Conservation (phyloP, 2,329 filamentous ascomycete species). For the Phialophora verrucosa region DNA sequence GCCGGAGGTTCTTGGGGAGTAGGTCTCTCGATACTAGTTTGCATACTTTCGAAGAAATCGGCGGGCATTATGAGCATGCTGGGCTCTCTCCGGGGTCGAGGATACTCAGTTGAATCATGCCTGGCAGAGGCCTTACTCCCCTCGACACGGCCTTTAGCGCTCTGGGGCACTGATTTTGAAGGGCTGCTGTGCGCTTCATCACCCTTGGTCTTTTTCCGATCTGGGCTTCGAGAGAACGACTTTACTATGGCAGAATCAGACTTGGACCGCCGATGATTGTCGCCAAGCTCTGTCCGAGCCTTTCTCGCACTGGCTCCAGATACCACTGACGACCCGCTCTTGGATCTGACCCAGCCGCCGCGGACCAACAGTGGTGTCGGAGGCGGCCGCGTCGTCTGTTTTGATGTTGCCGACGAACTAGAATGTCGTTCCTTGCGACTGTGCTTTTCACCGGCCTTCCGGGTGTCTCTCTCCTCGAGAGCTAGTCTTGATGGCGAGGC, state of each 20-base stretch:
- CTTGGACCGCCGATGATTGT: conserved; percentile 21
- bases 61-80: conserved; percentile 36
- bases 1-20: conserved; percentile 6
- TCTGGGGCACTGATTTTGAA: neutral
- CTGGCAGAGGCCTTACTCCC: neutral
- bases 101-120: conserved; percentile 2
- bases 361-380: conserved; percentile 27
- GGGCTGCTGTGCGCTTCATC: neutral
- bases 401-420: conserved; percentile 13
- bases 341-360: conserved; percentile 38
- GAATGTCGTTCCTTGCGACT: conserved; percentile 23
- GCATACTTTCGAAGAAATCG: conserved; percentile 29
- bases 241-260: conserved; percentile 19
- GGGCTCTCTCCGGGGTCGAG: conserved; percentile 23
- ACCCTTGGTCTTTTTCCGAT: conserved; percentile 8
- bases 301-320: conserved; percentile 28
- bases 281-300: conserved; percentile 15
- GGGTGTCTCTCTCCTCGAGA: conserved; percentile 15
- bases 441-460: conserved; percentile 4
- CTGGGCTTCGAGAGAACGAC: conserved; percentile 3
- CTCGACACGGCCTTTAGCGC: neutral
- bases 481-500: conserved; percentile 7
- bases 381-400: conserved; percentile 23
- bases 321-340: conserved; percentile 36
- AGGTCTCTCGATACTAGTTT: conserved; percentile 1